Base-by-base conservation (phyloP, 2,329 filamentous ascomycete genomes). In the Rhinocladiella mackenziei region DNA sequence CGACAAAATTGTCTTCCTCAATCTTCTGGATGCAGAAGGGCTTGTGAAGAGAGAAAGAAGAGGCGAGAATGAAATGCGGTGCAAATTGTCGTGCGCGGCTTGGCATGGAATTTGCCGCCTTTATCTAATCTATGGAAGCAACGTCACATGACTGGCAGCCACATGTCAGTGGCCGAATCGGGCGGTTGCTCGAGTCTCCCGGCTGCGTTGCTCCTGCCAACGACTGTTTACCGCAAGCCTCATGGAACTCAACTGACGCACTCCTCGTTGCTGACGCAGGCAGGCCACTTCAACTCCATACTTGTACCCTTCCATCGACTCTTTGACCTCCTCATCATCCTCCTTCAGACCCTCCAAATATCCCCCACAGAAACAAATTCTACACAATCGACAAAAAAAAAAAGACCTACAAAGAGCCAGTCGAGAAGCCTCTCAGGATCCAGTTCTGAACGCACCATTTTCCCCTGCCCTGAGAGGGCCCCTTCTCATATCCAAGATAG, bases 1-100 rank as follows among this genome's bases (percentile, higher is more conserved):
- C 70, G 73, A 77, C 75, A 77, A 71, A 50, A 59, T 67, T 39
- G 74, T 77, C 74, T 75, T 77, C 75, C 75, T 78, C 70, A 77
- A 76, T 74, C 73, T 73, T 72, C 62, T 60, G 38, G 38, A 45
- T 44, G 35, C 48, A 40, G 37, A 39, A 46, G 40, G 25, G 37
- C 43, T 51, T 35, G 31, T 20, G 19, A 31, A 39, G 23, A 39
- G 30, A 45, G 33, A 48, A 39, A 14, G 19, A 14, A 19, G 15
- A 18, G 29, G 29, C 34, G 29, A 14, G 31, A 25, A 25, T 22
- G 15, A 33, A 40, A 28, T 7, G 14, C 9, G 32, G 6, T 20
- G 32, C 7, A 35, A 35, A 9, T 32, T 14, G 8, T 32, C 8
- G 29, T 32, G 29, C 9, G 29, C 14, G 29, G 29, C 29, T 35